phyloP scores from a whole-genome alignment of 2,329 filamentous ascomycete genomes.

The Alternaria dauci region DNA sequence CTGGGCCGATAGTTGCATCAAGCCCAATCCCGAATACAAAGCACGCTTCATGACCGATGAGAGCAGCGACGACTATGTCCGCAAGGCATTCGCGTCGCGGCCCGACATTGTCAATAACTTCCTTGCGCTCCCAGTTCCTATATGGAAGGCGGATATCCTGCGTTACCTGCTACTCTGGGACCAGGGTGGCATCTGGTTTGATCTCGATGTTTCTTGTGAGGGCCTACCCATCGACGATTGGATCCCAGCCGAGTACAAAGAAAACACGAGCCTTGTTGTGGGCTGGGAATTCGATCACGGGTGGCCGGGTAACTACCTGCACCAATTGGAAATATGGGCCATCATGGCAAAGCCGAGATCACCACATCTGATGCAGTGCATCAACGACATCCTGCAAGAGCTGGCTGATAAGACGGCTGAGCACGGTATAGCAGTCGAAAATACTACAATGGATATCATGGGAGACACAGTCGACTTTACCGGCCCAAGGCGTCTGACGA shows the following conservation, averaged over 20 bases:
- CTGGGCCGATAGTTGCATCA: constrained; percentile 46
- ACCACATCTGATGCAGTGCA: constrained; percentile 33
- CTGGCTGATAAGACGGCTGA: constrained; percentile 20
- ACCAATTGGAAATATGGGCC: constrained; percentile 43
- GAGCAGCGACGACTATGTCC: constrained; percentile 43
- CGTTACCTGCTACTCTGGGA: constrained; percentile 53
- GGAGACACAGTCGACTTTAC: constrained; percentile 42
- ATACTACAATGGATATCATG: constrained; percentile 29
- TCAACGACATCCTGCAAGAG: constrained; percentile 35
- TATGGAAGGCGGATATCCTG: constrained; percentile 54
- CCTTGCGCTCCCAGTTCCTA: constrained; percentile 45
- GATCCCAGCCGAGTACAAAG: constrained; percentile 47
- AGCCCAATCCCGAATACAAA: constrained; percentile 38
- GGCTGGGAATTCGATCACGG: constrained; percentile 52
- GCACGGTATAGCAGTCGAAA: constrained; percentile 24
- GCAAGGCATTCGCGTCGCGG: constrained; percentile 40
- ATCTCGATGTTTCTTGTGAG: constrained; percentile 52
- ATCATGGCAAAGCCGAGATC: constrained; percentile 39
- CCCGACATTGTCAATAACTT: constrained; percentile 52
- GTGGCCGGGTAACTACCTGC: constrained; percentile 23
- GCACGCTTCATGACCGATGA: constrained; percentile 45
- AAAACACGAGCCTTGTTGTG: constrained; percentile 45
- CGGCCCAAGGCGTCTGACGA: constrained; percentile 38
- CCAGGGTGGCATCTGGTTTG: constrained; percentile 55
- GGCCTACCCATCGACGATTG: constrained; percentile 45